Base-by-base conservation (phyloP, 805 yeast genomes). In the Phaffomyces antillensis region DNA sequence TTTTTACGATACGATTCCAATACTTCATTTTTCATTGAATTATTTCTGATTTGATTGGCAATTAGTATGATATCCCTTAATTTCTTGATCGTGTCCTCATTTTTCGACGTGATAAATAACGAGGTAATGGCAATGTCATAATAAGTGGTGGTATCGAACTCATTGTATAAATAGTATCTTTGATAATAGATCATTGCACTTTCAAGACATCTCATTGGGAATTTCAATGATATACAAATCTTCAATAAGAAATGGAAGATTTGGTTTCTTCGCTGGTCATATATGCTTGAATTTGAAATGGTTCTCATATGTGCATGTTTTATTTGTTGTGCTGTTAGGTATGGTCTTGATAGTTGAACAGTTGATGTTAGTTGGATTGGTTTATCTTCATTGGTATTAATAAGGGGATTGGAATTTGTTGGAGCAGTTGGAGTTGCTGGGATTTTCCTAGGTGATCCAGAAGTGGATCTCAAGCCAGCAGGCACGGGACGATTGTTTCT, bases 1-100 rank as follows among this genome's bases (percentile, higher is more conserved):
- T 72, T 69, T 52, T 72, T 77, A 44, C 82, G 71, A 52, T 79
- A 81, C 25, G 65, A 68, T 23, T 84, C 91, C 9, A 75, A 47
- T 42, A 59, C 49, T 7, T 67, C 72, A 1, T 56, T 40, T 5
- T 52, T 56, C 35, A 61, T 45, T 9, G 45, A 52, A 7, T 54
- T 48, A 39, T 59, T 61, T 13, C 67, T 54, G n/a, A 64, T 47
- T 38, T 59, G 65, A 46, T 67, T 58, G 6, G 72, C 66, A 33
- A 64, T 65, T 5, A 65, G 58, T 38, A 82, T 73, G 12, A 88
- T 71, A 38, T 84, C 86, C 42, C 77, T 70, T 15, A 83, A 61
- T 53, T 84, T 84, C 60, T 87, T 88, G 36, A 88, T 81, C 36
- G 89, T 86, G 57, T 89, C 96, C 56, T 86, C 95, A 51, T 81